Evolutionary conservation across 306 rosid genomes (phyloP).

Genomic region (Erythrophleum fordii): DNA sequence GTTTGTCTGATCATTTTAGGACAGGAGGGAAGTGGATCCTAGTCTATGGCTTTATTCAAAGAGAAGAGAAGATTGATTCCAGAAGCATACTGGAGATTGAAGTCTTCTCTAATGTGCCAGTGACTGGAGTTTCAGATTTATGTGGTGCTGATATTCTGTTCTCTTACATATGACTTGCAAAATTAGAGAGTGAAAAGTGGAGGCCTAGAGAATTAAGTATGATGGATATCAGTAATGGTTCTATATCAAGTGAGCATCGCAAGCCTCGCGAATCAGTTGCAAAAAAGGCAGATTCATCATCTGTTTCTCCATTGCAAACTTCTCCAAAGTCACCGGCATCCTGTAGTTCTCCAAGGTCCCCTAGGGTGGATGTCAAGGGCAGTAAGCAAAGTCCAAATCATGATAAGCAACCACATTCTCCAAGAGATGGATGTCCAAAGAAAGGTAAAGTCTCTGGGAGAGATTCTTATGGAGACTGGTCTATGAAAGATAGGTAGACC

Average conservation of each 20-base stretch:
- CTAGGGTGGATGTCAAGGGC: conserved; percentile 42
- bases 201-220: conserved; percentile 31
- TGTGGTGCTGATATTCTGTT: conserved; percentile 23
- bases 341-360: conserved; percentile 39
- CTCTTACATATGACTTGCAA: conserved; percentile 23
- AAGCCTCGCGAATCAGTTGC: conserved; percentile 53
- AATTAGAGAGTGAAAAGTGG: conserved; percentile 20
- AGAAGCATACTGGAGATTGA: conserved; percentile 31
- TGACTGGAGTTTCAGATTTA: neutral
- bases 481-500: neutral
- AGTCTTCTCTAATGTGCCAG: conserved; percentile 14
- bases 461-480: neutral
- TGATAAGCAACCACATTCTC: conserved; percentile 44
- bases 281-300: conserved; percentile 55
- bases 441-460: conserved; percentile 47
- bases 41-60: neutral
- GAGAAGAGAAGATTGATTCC: conserved; percentile 20
- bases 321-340: conserved; percentile 46
- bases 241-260: conserved; percentile 53
- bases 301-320: conserved; percentile 52
- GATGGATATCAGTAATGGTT: conserved; percentile 60
- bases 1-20: conserved; percentile 38
- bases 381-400: conserved; percentile 47
- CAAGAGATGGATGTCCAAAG: conserved; percentile 58
- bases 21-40: conserved; percentile 30